phyloP scores from a whole-genome alignment of 768 basidiomycete genomes.

The Termitomyces sp. region DNA sequence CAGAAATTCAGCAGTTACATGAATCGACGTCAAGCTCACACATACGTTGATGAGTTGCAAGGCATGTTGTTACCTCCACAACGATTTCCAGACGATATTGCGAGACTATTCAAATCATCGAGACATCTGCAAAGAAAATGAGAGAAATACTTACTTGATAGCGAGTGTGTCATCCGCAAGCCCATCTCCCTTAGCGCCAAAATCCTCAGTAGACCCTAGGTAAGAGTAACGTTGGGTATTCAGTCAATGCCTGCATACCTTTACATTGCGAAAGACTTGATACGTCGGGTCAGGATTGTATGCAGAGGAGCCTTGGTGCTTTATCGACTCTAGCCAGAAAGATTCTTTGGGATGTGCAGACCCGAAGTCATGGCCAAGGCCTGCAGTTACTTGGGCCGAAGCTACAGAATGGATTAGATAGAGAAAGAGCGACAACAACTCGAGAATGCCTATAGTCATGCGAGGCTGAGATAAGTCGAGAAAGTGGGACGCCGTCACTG shows the following conservation, averaged over 20 bases:
- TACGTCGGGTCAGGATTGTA: slow-evolving; percentile 57
- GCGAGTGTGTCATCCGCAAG: slow-evolving; percentile 71
- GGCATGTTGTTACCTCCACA: slow-evolving; percentile 43
- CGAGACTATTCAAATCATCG: slow-evolving; percentile 34
- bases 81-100: slow-evolving; percentile 56
- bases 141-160: slow-evolving; percentile 46
- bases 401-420: neutral
- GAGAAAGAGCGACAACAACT: neutral
- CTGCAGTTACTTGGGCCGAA: neutral
- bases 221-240: neutral
- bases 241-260: slow-evolving; percentile 25
- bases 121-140: neutral
- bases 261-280: slow-evolving; percentile 76
- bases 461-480: neutral
- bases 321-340: slow-evolving; percentile 69
- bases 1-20: neutral
- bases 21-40: slow-evolving; percentile 10
- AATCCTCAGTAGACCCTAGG: slow-evolving; percentile 20
- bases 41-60: slow-evolving; percentile 57
- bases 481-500: no score
- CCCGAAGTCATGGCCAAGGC: slow-evolving; percentile 20
- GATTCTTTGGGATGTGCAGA: slow-evolving; percentile 48
- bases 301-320: slow-evolving; percentile 64
- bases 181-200: slow-evolving; percentile 49
- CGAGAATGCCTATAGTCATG: slow-evolving; percentile 10